Conservation (phyloP, 805 yeast species). For the Pichia rugopelliculosa region DNA sequence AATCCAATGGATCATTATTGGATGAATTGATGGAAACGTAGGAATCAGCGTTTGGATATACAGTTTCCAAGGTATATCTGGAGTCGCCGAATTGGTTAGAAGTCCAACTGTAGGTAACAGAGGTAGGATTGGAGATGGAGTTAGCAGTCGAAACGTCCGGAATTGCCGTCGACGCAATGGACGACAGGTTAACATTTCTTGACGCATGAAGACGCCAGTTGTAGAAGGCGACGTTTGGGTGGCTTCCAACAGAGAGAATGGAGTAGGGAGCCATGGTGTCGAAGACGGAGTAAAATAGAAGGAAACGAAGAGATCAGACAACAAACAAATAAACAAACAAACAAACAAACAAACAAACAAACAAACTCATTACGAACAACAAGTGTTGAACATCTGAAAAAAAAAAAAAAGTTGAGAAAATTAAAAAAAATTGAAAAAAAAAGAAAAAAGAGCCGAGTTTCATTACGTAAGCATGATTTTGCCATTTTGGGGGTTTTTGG, state of each 20-base stretch:
- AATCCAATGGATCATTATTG: conserved; percentile 27
- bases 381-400: too few species aligned
- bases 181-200: conserved; percentile 32
- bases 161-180: conserved; percentile 29
- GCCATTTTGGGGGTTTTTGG: too few species aligned
- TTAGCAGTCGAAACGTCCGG: not conserved
- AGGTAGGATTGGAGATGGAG: conserved; percentile 5
- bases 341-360: not conserved
- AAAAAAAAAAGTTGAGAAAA: too few species aligned
- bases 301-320: not conserved
- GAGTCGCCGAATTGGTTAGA: conserved; percentile 29
- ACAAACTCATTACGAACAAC: too few species aligned
- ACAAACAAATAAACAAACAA: not conserved
- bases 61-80: conserved; percentile 20
- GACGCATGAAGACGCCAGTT: conserved; percentile 50
- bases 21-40: conserved; percentile 12
- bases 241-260: conserved; percentile 33
- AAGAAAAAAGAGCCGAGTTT: too few species aligned
- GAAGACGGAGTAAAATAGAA: not conserved
- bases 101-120: conserved; percentile 23
- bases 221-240: conserved; percentile 53
- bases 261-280: conserved; percentile 6
- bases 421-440: too few species aligned
- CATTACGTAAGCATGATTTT: too few species aligned
- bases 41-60: conserved; percentile 21